Conservation (phyloP, 2,329 filamentous ascomycete species). For the Hymenotorrendiella dingleyae region DNA sequence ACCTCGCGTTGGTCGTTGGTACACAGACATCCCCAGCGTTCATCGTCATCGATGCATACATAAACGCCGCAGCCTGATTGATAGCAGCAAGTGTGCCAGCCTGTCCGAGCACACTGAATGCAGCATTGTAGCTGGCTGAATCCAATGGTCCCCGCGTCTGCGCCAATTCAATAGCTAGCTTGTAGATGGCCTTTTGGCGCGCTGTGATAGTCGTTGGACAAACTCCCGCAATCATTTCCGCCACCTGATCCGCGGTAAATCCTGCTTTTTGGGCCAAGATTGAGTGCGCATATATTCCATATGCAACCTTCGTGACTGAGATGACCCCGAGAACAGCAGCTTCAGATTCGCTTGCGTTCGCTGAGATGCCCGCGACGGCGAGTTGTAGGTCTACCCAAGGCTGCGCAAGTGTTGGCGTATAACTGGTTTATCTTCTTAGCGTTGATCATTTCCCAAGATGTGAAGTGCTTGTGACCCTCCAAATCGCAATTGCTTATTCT, state of each 20-base stretch:
- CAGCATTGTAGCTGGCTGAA: not conserved
- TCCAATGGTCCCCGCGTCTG: constrained; percentile 1
- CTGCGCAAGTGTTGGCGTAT: not conserved
- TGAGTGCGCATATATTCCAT: constrained; percentile 1
- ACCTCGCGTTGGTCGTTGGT: too few species aligned
- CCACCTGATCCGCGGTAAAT: not conserved
- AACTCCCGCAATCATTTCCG: not conserved
- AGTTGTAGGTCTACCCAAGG: not conserved
- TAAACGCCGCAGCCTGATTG: constrained; percentile 2
- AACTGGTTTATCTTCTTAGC: not conserved
- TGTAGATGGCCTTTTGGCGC: constrained; percentile 1
- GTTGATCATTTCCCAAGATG: not conserved
- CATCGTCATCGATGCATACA: constrained; percentile 4
- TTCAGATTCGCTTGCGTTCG: not conserved
- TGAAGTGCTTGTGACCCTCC: not conserved
- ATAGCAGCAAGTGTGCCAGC: not conserved
- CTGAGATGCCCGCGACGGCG: not conserved
- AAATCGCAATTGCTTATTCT: not conserved
- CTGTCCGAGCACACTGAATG: not conserved
- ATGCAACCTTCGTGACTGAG: constrained; percentile 1
- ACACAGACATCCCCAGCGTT: constrained; percentile 4
- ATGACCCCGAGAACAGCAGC: constrained; percentile 2
- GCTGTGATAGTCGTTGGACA: not conserved
- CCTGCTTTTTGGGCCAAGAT: constrained; percentile 2
- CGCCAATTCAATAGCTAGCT: not conserved